Conservation (phyloP, 2,329 filamentous ascomycete species). For the Fusarium sp. region DNA sequence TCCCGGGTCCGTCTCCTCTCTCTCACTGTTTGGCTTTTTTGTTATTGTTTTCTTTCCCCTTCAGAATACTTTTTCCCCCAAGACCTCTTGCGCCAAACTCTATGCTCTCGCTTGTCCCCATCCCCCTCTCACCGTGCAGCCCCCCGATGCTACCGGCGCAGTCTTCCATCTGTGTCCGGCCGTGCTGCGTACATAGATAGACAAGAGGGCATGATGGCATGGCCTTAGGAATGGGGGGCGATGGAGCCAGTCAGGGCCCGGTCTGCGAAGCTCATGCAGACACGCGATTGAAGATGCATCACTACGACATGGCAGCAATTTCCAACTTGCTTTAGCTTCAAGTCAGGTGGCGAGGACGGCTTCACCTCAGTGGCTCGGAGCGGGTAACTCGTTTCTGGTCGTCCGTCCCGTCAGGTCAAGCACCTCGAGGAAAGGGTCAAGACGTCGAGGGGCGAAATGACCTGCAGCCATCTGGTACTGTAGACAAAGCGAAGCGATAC, state of each 20-base stretch:
- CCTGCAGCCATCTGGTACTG: slow-evolving; percentile 9
- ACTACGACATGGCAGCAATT: slow-evolving; percentile 42
- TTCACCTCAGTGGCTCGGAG: slow-evolving; percentile 37
- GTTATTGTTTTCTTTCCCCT: background rate
- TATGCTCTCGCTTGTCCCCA: slow-evolving; percentile 3
- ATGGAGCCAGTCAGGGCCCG: slow-evolving; percentile 35
- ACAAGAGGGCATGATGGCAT: slow-evolving; percentile 31
- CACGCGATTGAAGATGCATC: slow-evolving; percentile 41
- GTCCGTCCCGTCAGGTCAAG: slow-evolving; percentile 33
- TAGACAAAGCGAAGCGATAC: slow-evolving; percentile 12
- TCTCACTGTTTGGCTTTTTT: slow-evolving; percentile 24
- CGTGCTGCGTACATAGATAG: slow-evolving; percentile 6
- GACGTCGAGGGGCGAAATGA: slow-evolving; percentile 34
- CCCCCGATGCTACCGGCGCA: slow-evolving; percentile 6
- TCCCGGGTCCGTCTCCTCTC: slow-evolving; percentile 18
- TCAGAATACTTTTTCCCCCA: background rate
- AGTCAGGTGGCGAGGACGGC: slow-evolving; percentile 47
- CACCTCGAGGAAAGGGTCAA: slow-evolving; percentile 25
- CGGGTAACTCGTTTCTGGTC: slow-evolving; percentile 42
- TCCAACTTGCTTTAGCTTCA: slow-evolving; percentile 42
- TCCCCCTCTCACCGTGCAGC: slow-evolving; percentile 11
- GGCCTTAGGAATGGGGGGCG: slow-evolving; percentile 34
- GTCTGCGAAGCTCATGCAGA: slow-evolving; percentile 45
- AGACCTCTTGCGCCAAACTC: background rate
- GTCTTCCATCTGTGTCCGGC: slow-evolving; percentile 23